Percentiles rank a stretch among this genome's conserved stretches.
phyloP scores from a whole-genome alignment of 2,329 filamentous ascomycete genomes.

The Fusarium temperatum region DNA sequence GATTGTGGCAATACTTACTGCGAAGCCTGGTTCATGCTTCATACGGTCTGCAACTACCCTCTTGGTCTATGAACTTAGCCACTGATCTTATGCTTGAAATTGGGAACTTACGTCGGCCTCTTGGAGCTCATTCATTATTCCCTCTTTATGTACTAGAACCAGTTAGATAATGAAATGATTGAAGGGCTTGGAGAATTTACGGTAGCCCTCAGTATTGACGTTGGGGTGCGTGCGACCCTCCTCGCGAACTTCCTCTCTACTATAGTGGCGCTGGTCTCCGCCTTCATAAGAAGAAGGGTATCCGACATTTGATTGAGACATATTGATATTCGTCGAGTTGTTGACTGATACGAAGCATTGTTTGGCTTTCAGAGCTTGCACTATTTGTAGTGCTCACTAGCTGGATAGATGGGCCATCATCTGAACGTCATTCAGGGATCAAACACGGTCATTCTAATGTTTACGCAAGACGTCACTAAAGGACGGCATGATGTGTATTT shows the following conservation, averaged over 20 bases:
- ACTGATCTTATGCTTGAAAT: fast-evolving
- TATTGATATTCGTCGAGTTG: neutral
- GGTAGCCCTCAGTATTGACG: constrained; percentile 19
- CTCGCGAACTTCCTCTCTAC: neutral
- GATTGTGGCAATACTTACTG: neutral
- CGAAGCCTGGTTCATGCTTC: constrained; percentile 25
- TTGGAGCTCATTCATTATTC: constrained; percentile 23
- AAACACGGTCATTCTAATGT: neutral
- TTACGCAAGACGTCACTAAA: constrained; percentile 12
- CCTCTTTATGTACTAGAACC: constrained; percentile 4
- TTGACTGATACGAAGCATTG: too few relatives aligned
- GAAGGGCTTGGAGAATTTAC: neutral
- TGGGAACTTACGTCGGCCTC: neutral
- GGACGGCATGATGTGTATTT: neutral
- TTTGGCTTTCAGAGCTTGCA: neutral
- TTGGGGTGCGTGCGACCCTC: constrained; percentile 1
- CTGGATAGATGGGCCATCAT: neutral
- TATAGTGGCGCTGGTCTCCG: constrained; percentile 25
- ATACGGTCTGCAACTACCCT: constrained; percentile 6
- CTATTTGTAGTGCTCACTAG: neutral
- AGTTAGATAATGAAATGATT: neutral
- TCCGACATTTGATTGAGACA: constrained; percentile 25
- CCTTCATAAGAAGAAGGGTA: constrained; percentile 15
- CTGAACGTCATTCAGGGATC: constrained; percentile 17
- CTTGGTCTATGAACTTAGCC: neutral